Conservation (phyloP, 345 rosid genomes). For the Limnanthes douglasii region DNA sequence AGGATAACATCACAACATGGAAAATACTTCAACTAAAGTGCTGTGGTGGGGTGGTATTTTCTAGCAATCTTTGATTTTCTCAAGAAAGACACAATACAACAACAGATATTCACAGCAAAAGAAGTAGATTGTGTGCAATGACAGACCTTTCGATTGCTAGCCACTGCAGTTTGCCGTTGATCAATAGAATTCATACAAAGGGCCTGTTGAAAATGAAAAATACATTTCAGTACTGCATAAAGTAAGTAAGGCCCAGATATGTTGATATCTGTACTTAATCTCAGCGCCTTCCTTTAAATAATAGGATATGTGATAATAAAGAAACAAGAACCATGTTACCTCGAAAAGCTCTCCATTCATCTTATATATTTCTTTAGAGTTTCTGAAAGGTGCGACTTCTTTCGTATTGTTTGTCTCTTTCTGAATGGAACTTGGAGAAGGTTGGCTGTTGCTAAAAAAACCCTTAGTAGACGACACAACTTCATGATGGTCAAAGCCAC, state of each 20-base stretch:
- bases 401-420: slow-evolving; percentile 23
- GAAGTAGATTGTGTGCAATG: slow-evolving; percentile 4
- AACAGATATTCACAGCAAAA: not conserved
- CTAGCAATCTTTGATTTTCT: too few species aligned
- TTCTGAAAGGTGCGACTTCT: slow-evolving; percentile 33
- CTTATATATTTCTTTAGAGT: slow-evolving; percentile 55
- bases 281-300: slow-evolving; percentile 7
- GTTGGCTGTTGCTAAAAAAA: slow-evolving; percentile 18
- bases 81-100: not conserved
- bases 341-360: slow-evolving; percentile 84
- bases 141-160: slow-evolving; percentile 87
- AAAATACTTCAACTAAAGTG: too few species aligned
- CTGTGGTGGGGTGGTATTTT: too few species aligned
- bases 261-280: slow-evolving; percentile 5
- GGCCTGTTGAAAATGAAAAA: slow-evolving; percentile 37
- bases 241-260: slow-evolving; percentile 2
- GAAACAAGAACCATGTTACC: slow-evolving; percentile 26
- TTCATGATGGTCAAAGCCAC: slow-evolving; percentile 17
- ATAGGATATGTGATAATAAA: slow-evolving; percentile 4
- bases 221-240: slow-evolving; percentile 7
- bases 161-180: slow-evolving; percentile 61
- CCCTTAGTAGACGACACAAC: slow-evolving; percentile 21
- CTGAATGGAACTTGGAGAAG: slow-evolving; percentile 33
- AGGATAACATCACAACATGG: too few species aligned
- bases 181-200: slow-evolving; percentile 52